Evolutionary conservation across 345 rosid species (phyloP).

Genomic region (Draba incana): DNA sequence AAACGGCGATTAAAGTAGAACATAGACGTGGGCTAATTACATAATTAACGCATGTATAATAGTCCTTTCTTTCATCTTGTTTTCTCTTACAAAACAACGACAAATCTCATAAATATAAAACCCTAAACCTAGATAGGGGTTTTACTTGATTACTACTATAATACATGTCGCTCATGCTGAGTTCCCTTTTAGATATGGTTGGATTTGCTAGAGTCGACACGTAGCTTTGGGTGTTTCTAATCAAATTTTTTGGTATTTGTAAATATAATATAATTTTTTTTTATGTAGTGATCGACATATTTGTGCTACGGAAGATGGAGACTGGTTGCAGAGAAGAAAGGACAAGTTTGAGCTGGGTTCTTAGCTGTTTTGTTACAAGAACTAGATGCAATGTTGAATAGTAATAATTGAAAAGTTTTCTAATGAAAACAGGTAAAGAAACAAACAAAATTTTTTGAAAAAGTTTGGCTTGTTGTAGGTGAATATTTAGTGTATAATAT

Average conservation of each 20-base stretch:
- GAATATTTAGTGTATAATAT: conserved; percentile 1
- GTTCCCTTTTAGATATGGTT: not conserved
- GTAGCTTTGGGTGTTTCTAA: not conserved
- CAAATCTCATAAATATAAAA: not conserved
- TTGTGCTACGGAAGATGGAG: conserved; percentile 33
- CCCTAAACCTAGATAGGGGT: not conserved
- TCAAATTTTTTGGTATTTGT: conserved; percentile 2
- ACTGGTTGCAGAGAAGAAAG: conserved; percentile 32
- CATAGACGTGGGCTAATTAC: not conserved
- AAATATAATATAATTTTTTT: not conserved
- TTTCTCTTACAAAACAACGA: conserved; percentile 20
- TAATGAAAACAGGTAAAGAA: conserved; percentile 11
- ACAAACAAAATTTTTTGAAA: conserved; percentile 8
- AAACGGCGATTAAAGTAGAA: conserved; percentile 21
- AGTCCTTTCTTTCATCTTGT: conserved; percentile 15
- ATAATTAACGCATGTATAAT: not conserved
- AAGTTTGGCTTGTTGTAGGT: conserved; percentile 21
- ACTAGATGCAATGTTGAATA: conserved; percentile 19
- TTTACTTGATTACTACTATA: not conserved
- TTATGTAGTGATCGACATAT: conserved; percentile 6
- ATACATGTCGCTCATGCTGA: conserved; percentile 19
- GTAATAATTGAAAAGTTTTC: conserved; percentile 10
- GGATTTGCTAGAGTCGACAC: not conserved
- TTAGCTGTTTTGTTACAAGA: conserved; percentile 38
- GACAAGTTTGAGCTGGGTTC: conserved; percentile 37